These are phyloP conservation scores for Solanum pinnatisectum DNA, from an alignment of 257 asterid genomes.

Conservation along the genomic window DNA sequence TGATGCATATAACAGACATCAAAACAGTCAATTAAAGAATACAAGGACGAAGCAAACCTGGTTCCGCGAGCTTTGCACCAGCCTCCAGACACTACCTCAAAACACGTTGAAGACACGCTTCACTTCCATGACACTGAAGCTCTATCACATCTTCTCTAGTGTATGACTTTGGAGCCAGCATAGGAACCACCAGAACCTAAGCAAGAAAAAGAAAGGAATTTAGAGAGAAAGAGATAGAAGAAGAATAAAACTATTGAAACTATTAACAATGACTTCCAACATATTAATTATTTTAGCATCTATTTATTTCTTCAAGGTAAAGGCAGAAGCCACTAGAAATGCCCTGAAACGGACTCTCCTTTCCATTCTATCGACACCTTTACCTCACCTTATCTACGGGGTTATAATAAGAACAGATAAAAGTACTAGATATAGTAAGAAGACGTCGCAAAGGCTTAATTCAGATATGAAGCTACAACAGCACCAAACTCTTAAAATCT, in stretches of 20 bases:
- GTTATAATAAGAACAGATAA: not conserved
- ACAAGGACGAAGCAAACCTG: conserved; percentile 37
- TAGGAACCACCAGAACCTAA: conserved; percentile 85
- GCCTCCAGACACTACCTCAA: conserved; percentile 84
- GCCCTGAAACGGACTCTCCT: not conserved
- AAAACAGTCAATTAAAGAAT: not conserved
- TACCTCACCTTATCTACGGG: not conserved
- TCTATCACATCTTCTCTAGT: conserved; percentile 95
- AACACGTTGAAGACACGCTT: conserved; percentile 77
- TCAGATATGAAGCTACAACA: not conserved
- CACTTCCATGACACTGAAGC: conserved; percentile 97
- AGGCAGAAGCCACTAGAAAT: not conserved
- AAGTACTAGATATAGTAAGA: not conserved
- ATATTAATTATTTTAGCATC: not conserved
- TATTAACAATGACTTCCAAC: not conserved
- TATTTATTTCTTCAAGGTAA: not conserved
- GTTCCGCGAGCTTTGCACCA: conserved; percentile 95
- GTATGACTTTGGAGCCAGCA: conserved; percentile 91
- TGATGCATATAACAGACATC: not conserved
- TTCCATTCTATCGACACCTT: not conserved
- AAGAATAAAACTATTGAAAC: not conserved
- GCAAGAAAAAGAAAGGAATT: not conserved
- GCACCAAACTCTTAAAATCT: not conserved
- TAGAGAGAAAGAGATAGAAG: not conserved
- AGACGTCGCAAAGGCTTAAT: not conserved